Conservation (phyloP, 768 basidiomycete genomes). For the Psilocybe sp. region DNA sequence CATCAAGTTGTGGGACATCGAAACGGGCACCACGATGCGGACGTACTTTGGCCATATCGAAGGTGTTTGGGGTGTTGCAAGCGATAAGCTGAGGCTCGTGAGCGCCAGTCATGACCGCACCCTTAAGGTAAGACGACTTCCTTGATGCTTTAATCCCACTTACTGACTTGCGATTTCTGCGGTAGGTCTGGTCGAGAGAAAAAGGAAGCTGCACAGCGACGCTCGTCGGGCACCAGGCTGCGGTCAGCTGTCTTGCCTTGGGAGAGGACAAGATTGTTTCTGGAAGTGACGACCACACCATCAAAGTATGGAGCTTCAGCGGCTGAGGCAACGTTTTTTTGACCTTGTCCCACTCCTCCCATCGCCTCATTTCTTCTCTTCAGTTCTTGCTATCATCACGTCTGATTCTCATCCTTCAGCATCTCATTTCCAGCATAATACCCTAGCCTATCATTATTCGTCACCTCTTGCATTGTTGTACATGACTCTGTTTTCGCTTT, state of each 20-base stretch:
- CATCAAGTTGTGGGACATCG: constrained; percentile 94
- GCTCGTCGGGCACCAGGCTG: constrained; percentile 89
- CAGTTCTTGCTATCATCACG: neutral
- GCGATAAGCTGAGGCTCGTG: constrained; percentile 87
- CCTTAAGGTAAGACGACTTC: constrained; percentile 71
- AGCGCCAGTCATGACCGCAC: constrained; percentile 94
- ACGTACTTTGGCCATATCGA: constrained; percentile 98
- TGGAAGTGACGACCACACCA: constrained; percentile 90
- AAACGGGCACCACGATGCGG: constrained; percentile 68
- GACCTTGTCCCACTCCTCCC: neutral
- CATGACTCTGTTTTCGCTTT: too few species aligned
- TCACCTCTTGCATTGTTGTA: too few species aligned
- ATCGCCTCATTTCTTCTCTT: neutral
- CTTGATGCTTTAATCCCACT: constrained; percentile 2
- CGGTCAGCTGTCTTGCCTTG: constrained; percentile 86
- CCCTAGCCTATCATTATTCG: too few species aligned
- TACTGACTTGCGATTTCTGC: constrained; percentile 6
- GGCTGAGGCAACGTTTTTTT: constrained; percentile 26
- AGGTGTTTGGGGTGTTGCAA: constrained; percentile 95
- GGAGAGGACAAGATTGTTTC: constrained; percentile 96
- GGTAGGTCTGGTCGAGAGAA: constrained; percentile 90
- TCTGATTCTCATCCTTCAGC: too few species aligned
- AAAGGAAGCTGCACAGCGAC: constrained; percentile 86
- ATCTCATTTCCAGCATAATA: too few species aligned
- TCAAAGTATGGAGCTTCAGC: constrained; percentile 80